These are phyloP conservation scores for Parathielavia hyrcaniae DNA, from an alignment of 495 filamentous ascomycete genomes.

Conservation along the genomic window DNA sequence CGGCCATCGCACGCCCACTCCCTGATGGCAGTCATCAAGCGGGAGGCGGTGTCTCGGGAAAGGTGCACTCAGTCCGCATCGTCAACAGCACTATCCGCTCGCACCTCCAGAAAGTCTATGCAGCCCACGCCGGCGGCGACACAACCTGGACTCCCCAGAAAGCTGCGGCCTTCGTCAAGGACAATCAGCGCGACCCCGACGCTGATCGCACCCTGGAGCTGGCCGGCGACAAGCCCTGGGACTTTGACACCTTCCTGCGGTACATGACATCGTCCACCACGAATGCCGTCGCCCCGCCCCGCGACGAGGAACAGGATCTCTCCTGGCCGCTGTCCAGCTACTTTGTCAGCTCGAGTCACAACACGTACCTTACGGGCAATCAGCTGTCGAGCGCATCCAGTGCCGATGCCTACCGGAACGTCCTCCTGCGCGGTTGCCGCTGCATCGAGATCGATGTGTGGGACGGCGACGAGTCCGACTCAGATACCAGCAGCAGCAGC, in stretches of 20 bases:
- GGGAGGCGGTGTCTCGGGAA: constrained; percentile 32
- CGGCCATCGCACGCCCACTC: constrained; percentile 9
- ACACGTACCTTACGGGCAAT: constrained; percentile 90
- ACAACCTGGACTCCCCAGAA: constrained; percentile 37
- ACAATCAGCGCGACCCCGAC: constrained; percentile 34
- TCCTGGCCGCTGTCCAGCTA: constrained; percentile 73
- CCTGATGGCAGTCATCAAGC: constrained; percentile 33
- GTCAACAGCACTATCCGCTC: constrained; percentile 29
- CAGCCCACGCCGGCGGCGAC: constrained; percentile 28
- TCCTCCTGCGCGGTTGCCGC: constrained; percentile 76
- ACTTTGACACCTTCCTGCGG: constrained; percentile 47
- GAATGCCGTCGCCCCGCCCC: constrained; percentile 37
- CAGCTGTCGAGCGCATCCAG: constrained; percentile 81
- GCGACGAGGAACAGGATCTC: constrained; percentile 51
- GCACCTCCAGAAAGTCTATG: constrained; percentile 39
- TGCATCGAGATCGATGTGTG: constrained; percentile 96
- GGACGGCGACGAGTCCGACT: constrained; percentile 63
- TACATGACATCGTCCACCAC: constrained; percentile 57
- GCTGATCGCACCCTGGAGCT: constrained; percentile 24
- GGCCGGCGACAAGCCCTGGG: constrained; percentile 25
- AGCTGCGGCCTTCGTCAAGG: constrained; percentile 33
- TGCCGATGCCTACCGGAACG: constrained; percentile 74
- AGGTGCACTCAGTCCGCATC: constrained; percentile 27
- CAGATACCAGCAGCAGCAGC: constrained; percentile 21
- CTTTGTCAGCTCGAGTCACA: constrained; percentile 88